Conservation (phyloP, 2,329 filamentous ascomycete species). For the Lecanosticta acicola region DNA sequence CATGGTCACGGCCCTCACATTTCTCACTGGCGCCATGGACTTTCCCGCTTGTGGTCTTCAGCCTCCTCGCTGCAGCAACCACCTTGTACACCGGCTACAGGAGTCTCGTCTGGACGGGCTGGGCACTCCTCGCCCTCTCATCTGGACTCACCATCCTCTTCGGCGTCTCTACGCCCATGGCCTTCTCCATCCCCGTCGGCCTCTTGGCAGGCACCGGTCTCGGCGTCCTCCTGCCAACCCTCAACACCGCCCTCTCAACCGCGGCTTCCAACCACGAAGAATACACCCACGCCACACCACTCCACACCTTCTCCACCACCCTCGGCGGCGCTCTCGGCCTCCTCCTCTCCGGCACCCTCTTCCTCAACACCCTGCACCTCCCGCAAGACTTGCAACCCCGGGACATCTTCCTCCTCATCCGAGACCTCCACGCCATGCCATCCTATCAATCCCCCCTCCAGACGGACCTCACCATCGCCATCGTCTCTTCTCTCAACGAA, state of each 20-base stretch:
- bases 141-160: constrained; percentile 4
- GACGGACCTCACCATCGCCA: background rate
- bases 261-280: constrained; percentile 49
- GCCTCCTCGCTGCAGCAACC: constrained; percentile 51
- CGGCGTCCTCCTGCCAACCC: constrained; percentile 60
- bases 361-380: constrained; percentile 48
- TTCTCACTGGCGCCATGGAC: constrained; percentile 31
- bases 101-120: constrained; percentile 53
- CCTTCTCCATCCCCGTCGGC: constrained; percentile 49
- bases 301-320: constrained; percentile 62
- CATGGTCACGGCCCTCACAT: constrained; percentile 18
- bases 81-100: constrained; percentile 30
- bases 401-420: background rate
- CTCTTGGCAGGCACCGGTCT: constrained; percentile 56
- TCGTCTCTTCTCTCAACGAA: background rate
- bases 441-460: background rate
- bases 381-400: background rate
- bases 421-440: background rate
- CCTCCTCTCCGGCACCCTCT: constrained; percentile 61
- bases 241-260: constrained; percentile 60
- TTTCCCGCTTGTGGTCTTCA: constrained; percentile 58
- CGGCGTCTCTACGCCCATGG: background rate
- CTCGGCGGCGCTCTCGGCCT: constrained; percentile 63
- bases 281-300: constrained; percentile 56
- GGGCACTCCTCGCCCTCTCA: constrained; percentile 55